These are phyloP conservation scores for Pichia sporocuriosa DNA, from an alignment of 805 yeast species.

Conservation along the genomic window DNA sequence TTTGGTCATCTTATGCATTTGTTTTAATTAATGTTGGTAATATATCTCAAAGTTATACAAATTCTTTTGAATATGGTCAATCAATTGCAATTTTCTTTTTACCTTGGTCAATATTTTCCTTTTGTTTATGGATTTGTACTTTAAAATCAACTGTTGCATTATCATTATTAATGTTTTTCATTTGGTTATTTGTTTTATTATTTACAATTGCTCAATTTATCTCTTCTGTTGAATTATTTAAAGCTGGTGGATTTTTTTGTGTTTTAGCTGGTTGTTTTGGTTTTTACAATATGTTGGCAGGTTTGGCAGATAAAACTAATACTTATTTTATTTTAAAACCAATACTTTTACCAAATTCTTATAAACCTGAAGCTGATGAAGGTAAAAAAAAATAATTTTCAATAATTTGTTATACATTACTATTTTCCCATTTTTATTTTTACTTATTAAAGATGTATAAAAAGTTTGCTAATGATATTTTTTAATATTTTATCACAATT, in stretches of 20 bases:
- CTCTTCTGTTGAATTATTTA: conserved; percentile 26
- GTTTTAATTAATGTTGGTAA: conserved; percentile 40
- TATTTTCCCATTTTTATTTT: neutral
- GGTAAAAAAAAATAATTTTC: too few relatives aligned
- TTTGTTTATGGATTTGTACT: conserved; percentile 39
- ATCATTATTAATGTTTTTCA: conserved; percentile 33
- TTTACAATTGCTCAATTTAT: conserved; percentile 40
- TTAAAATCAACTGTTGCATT: conserved; percentile 42
- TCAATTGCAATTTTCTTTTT: conserved; percentile 43
- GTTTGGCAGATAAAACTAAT: conserved; percentile 45
- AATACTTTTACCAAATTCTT: conserved; percentile 38
- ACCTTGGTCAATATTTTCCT: conserved; percentile 49
- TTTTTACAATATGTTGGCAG: conserved; percentile 42
- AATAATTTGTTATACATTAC: too few relatives aligned
- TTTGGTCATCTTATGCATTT: conserved; percentile 46
- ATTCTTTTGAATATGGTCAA: conserved; percentile 32
- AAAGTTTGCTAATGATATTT: neutral
- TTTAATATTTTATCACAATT: too few relatives aligned
- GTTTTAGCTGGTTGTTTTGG: conserved; percentile 37
- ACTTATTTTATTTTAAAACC: conserved; percentile 50
- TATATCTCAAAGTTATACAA: conserved; percentile 33
- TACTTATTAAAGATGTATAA: too few relatives aligned
- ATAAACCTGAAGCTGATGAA: conserved; percentile 14
- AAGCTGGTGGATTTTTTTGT: conserved; percentile 46
- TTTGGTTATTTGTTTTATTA: conserved; percentile 40